Evolutionary conservation across 73 alveolate genomes (phyloP), one percentile per base, ranked within the genome.

Genomic region (Loxodes magnus): DNA sequence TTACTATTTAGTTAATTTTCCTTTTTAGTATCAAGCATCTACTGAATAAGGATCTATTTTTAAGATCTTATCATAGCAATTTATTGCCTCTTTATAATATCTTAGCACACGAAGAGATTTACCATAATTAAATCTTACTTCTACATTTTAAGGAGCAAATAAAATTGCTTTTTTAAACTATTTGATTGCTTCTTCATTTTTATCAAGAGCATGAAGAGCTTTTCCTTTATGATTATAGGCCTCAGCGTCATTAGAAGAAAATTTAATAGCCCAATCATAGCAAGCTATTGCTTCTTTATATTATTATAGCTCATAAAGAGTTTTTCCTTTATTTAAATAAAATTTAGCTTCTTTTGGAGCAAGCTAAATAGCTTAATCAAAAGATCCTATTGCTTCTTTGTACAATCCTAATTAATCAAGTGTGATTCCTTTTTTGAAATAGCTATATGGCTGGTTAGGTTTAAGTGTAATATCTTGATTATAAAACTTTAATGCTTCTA

Each of bases 31-130:
- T 7, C 46, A 48, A 7, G 71, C 66, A 37, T 49, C 50, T 0
- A 17, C 31, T 24, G 23, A n/a, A 12, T 58, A 53, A 3, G 55
- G 64, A 39, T 70, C 52, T 39, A 60, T 23, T 34, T 70, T 29
- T 35, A 70, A 16, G 7, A 54, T 57, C 43, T 58, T 51, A 50
- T 50, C 62, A 31, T 52, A 70, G 24, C 51, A 51, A 58, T 70
- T 56, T 16, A 56, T 35, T 1, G 84, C 77, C 28, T 67, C 72
- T 52, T 48, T 34, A 42, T 42, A 36, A 19, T 67, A 31, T 14
- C 56, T 67, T 42, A 52, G 30, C 21, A 55, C 49, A 14, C 25
- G 36, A 6, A 53, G 36, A 9, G 66, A 52, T 21, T 46, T 39
- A 5, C 72, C 72, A 37, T 55, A n/a, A n/a, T 33, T 16, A 33